Percentiles rank a stretch among this genome's conserved stretches.
phyloP scores from a whole-genome alignment of 108 stramenopile species.

The Fistulifera pelliculosa region DNA sequence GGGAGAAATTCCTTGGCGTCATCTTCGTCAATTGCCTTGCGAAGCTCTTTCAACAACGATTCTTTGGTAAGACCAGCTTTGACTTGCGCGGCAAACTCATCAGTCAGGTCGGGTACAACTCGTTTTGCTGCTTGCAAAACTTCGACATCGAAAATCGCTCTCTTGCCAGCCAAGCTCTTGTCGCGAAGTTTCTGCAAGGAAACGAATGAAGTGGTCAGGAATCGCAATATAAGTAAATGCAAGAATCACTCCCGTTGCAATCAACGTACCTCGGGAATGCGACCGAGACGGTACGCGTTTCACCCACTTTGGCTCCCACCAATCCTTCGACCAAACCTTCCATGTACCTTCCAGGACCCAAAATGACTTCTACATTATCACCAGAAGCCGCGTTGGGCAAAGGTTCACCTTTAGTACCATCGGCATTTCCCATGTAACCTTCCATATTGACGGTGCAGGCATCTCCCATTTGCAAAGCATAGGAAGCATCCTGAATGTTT shows the following conservation, averaged over 20 bases:
- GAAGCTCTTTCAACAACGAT: conserved; percentile 63
- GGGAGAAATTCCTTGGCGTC: conserved; percentile 75
- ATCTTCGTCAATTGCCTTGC: conserved; percentile 81
- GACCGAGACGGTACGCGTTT: conserved; percentile 51
- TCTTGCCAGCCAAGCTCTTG: conserved; percentile 79
- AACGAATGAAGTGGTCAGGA: background rate
- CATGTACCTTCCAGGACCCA: conserved; percentile 84
- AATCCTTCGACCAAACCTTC: conserved; percentile 78
- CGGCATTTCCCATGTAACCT: conserved; percentile 67
- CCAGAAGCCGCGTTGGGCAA: conserved; percentile 80
- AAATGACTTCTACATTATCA: conserved; percentile 74
- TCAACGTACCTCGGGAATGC: conserved; percentile 63
- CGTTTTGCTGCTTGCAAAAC: conserved; percentile 65
- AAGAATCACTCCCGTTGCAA: background rate
- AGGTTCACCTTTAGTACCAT: conserved; percentile 66
- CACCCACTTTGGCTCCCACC: conserved; percentile 73
- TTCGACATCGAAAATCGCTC: conserved; percentile 87
- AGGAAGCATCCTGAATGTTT: conserved; percentile 34
- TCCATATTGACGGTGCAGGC: conserved; percentile 80
- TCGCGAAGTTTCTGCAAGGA: conserved; percentile 53
- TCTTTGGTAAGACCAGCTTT: conserved; percentile 77
- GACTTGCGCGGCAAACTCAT: conserved; percentile 82
- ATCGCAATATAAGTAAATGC: background rate
- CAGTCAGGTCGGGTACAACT: conserved; percentile 75
- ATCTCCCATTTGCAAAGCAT: conserved; percentile 62